These are phyloP conservation scores for Arthrobotrys musiformis DNA, from an alignment of 2,329 filamentous ascomycete genomes.

Conservation along the genomic window DNA sequence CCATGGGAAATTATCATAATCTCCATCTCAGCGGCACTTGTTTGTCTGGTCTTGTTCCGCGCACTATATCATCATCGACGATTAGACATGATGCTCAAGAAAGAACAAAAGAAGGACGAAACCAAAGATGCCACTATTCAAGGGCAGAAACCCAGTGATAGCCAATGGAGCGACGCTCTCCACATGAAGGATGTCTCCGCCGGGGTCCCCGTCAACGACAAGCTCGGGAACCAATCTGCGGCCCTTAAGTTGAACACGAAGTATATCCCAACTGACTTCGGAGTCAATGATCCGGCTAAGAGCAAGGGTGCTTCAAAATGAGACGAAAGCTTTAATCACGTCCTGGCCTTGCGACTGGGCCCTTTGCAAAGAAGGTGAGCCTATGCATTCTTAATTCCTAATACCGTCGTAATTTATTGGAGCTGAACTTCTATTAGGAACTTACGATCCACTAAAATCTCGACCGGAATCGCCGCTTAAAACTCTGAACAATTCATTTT, in stretches of 20 bases:
- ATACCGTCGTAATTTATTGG: no score
- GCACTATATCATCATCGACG: background rate
- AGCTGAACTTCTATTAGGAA: no score
- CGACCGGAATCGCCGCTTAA: no score
- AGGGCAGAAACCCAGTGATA: background rate
- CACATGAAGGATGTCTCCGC: background rate
- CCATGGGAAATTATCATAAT: constrained; percentile 13
- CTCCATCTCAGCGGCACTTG: background rate
- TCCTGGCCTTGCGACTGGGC: background rate
- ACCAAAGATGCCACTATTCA: background rate
- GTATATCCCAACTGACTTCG: background rate
- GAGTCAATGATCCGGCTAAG: background rate
- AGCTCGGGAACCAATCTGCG: background rate
- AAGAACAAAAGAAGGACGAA: background rate
- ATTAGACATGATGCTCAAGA: background rate
- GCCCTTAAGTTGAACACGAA: background rate
- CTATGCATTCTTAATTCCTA: background rate
- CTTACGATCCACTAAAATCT: background rate
- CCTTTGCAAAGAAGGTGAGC: background rate
- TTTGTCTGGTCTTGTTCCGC: background rate
- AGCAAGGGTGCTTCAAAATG: background rate
- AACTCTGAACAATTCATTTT: no score
- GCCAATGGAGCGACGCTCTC: no score
- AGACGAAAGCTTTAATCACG: background rate
- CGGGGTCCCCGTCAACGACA: background rate